Evolutionary conservation across 306 rosid species (phyloP), one percentile per base, ranked within the genome.

Genomic region (Vicia faba): DNA sequence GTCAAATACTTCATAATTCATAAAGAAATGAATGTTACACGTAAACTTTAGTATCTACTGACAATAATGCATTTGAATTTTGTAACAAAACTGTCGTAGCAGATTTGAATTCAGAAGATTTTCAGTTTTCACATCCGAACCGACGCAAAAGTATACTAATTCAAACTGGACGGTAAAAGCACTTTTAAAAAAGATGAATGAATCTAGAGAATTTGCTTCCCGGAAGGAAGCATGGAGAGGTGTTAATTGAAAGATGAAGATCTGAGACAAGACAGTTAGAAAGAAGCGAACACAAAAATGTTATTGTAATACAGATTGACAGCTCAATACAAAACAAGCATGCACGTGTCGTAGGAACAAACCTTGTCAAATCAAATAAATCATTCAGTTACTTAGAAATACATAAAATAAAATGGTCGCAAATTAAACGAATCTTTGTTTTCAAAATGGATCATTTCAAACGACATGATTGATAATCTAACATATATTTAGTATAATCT

Each of bases 161-260:
- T n/a, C 3, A 14, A 50, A 43, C 8, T 15, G 54, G 11, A 5
- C 35, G 25, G n/a, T 5, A 9, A 11, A 46, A 13, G 15, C 48
- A 29, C 12, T 35, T 61, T 18, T 5, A 55, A n/a, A n/a, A 18
- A 54, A 78, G 56, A 38, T 39, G 46, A 73, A 29, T 15, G 58
- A 74, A 44, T 53, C 8, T 13, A 69, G 66, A 7, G 64, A 23
- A 15, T 31, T 9, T 78, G 96, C 95, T 84, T 80, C 98, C 82
- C 57, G 4, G 29, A 58, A 57, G 85, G 91, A 92, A 76, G 95
- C 96, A 84, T 80, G 91, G 91, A 86, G 78, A 77, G 86, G 71
- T 74, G 78, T 71, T 80, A 73, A 87, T 76, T 50, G 75, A 73
- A 60, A 76, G 87, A 46, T 67, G 80, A 87, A 87, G 76, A 62